Evolutionary conservation across 75 land plant genomes (phyloP).

Genomic region (Pinus tabuliformis): DNA sequence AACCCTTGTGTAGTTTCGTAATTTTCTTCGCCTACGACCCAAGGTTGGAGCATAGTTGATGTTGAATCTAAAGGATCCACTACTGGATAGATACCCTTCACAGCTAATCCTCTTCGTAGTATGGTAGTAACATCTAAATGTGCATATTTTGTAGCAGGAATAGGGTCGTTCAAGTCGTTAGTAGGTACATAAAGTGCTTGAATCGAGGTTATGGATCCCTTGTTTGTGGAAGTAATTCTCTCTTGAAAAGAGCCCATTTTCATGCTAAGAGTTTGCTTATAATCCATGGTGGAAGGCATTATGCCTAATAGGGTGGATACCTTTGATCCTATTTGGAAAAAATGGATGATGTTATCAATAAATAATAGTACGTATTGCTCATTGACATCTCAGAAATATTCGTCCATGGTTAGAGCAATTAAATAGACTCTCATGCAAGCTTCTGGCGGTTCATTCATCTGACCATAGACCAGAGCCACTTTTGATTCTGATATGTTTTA

Average conservation of each 20-base stretch:
- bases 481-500: slow-evolving; percentile 5
- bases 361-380: slow-evolving; percentile 27
- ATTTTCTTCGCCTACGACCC: background rate
- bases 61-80: slow-evolving; percentile 42
- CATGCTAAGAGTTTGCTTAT: background rate
- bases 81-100: slow-evolving; percentile 25
- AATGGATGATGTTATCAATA: slow-evolving; percentile 18
- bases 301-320: background rate
- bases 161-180: slow-evolving; percentile 5
- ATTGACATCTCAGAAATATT: slow-evolving; percentile 42
- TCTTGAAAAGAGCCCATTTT: slow-evolving; percentile 11
- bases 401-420: slow-evolving; percentile 23
- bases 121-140: slow-evolving; percentile 7
- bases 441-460: slow-evolving; percentile 25
- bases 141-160: slow-evolving; percentile 7
- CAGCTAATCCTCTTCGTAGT: slow-evolving; percentile 7
- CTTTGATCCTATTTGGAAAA: slow-evolving; percentile 11
- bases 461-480: slow-evolving; percentile 14
- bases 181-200: slow-evolving; percentile 11
- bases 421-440: slow-evolving; percentile 30
- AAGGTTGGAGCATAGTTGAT: slow-evolving; percentile 32
- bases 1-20: background rate
- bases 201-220: slow-evolving; percentile 18
- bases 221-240: background rate
- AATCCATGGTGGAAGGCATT: background rate